Evolutionary conservation across 2,329 filamentous ascomycete genomes (phyloP).

Genomic region (Phialemoniopsis sp.): DNA sequence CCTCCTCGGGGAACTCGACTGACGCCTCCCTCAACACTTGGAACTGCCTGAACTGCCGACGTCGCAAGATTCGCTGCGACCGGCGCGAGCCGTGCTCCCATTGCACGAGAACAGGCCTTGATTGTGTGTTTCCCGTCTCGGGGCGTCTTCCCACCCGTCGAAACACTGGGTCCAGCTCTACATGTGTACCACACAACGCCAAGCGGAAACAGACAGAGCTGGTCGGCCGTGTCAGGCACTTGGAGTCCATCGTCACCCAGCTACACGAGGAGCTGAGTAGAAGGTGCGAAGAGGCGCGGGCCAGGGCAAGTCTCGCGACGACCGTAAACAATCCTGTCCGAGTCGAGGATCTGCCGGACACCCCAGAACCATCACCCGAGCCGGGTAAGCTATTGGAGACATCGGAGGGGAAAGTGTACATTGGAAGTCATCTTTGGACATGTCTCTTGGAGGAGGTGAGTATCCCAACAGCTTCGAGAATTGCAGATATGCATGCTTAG

Average conservation of each 20-base stretch:
- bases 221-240: constrained; percentile 7
- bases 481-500: background rate
- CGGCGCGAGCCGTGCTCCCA: constrained; percentile 17
- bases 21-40: constrained; percentile 1
- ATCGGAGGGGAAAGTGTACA: background rate
- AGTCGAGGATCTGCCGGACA: too few relatives aligned
- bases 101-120: constrained; percentile 12
- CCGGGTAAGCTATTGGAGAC: background rate
- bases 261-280: constrained; percentile 4
- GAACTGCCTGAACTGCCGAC: constrained; percentile 15
- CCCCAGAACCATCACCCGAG: too few relatives aligned
- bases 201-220: constrained; percentile 8
- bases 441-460: background rate
- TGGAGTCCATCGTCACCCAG: constrained; percentile 8
- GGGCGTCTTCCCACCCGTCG: constrained; percentile 7
- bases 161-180: background rate
- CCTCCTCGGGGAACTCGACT: too few relatives aligned
- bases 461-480: background rate
- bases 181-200: too few relatives aligned
- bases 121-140: constrained; percentile 9
- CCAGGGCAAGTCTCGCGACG: background rate
- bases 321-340: too few relatives aligned
- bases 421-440: background rate
- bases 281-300: constrained; percentile 4
- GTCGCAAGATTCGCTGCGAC: constrained; percentile 21